phyloP scores from a whole-genome alignment of 768 basidiomycete genomes.

The Solioccasus polychromus region DNA sequence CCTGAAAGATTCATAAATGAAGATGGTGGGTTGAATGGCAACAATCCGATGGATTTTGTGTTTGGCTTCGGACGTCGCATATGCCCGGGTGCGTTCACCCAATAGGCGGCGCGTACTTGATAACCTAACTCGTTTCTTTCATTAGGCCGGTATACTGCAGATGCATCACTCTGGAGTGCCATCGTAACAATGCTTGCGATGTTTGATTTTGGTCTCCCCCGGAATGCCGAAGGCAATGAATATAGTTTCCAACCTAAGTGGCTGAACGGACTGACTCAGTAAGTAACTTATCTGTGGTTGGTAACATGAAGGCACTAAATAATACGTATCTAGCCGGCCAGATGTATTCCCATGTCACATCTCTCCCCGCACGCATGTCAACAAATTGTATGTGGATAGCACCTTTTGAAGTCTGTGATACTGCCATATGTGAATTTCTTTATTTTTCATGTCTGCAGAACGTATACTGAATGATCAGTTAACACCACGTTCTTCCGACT shows the following conservation, averaged over 20 bases:
- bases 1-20: slow-evolving; percentile 10
- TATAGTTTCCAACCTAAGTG: neutral
- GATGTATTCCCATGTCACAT: slow-evolving; percentile 9
- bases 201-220: slow-evolving; percentile 1
- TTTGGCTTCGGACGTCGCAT: slow-evolving; percentile 17
- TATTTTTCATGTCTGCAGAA: no score
- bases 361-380: slow-evolving; percentile 2
- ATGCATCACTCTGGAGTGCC: slow-evolving; percentile 6
- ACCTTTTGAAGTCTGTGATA: no score
- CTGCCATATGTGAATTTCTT: no score
- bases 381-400: neutral
- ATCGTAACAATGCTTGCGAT: slow-evolving; percentile 16
- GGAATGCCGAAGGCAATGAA: slow-evolving; percentile 1
- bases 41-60: slow-evolving; percentile 3
- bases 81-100: slow-evolving; percentile 2
- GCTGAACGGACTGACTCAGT: slow-evolving; percentile 9
- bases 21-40: slow-evolving; percentile 8
- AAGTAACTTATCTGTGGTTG: neutral
- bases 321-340: slow-evolving; percentile 5
- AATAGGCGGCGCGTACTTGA: neutral
- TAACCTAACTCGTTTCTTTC: neutral
- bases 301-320: neutral
- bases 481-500: no score
- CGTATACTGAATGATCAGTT: no score
- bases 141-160: slow-evolving; percentile 3